A percentile compares a stretch with the other conserved stretches of the same genome.
These are phyloP conservation scores for Puccinellia tenuiflora DNA, from an alignment of 176 grass and related monocot genomes.

Conservation along the genomic window DNA sequence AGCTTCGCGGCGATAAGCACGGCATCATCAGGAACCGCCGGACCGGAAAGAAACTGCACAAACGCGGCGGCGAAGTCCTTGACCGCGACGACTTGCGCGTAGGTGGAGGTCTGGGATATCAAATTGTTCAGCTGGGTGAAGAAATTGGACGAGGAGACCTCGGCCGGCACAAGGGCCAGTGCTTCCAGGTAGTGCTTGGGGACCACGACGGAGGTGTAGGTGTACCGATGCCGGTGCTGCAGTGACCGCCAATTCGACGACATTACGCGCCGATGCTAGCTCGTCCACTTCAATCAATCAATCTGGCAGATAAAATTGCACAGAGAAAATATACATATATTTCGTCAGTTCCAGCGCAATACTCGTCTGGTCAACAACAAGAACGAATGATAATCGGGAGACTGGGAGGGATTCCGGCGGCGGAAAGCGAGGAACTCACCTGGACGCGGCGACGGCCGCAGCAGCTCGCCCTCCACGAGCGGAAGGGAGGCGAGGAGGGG, in stretches of 20 bases:
- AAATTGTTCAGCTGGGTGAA: slow-evolving; percentile 61
- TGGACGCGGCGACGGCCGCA: neutral
- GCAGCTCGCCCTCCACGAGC: neutral
- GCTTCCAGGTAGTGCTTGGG: slow-evolving; percentile 62
- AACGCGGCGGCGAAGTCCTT: slow-evolving; percentile 76
- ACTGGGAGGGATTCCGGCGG: neutral
- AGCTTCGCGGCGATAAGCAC: slow-evolving; percentile 38
- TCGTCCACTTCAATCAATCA: neutral
- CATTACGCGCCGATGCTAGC: slow-evolving; percentile 38
- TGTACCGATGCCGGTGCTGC: slow-evolving; percentile 86
- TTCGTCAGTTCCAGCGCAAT: neutral
- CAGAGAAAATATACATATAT: neutral
- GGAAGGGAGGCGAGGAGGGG: neutral
- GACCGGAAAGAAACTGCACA: slow-evolving; percentile 45
- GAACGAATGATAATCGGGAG: neutral
- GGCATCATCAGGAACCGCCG: slow-evolving; percentile 27
- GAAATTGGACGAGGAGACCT: slow-evolving; percentile 42
- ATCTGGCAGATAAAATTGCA: slow-evolving; percentile 6
- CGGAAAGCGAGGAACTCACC: neutral
- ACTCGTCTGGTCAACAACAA: neutral
- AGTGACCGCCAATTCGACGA: slow-evolving; percentile 85
- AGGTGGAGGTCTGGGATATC: slow-evolving; percentile 73
- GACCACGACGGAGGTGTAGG: slow-evolving; percentile 80
- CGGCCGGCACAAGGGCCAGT: slow-evolving; percentile 30
- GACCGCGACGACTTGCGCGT: slow-evolving; percentile 55